Evolutionary conservation across 148 eudicot genomes (phyloP), one percentile per base, ranked within the genome.

Genomic region (Amaranthus palmeri): DNA sequence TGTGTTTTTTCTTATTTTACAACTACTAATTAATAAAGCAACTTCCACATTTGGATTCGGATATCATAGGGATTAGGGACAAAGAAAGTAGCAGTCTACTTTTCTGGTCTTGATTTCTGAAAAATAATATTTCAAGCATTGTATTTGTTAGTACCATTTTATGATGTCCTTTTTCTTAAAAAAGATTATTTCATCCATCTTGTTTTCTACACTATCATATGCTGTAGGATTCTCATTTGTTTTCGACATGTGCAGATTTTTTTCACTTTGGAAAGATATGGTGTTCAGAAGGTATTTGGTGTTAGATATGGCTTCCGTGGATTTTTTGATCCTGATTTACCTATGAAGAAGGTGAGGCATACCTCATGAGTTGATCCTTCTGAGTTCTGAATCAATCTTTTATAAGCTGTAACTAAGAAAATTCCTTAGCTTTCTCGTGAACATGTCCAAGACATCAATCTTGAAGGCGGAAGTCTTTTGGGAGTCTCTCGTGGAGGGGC

Each of bases 401-500:
- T 52, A 5, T 13, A 62, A 44, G 45, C 75, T 49, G 69, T 61
- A 58, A 14, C 65, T 58, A 47, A 55, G 7, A 8, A 58, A 75
- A 75, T 6, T 75, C 36, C 11, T 81, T 80, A 83, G 86, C 86
- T 83, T 75, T 72, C 84, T 40, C 78, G 81, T 41, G 80, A 83
- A 67, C 71, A 78, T 6, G 86, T 83, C 51, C 86, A 77, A 78
- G 84, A 83, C 76, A 81, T 83, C 52, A 83, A 83, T 76, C 84
- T 83, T 72, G 84, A 76, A 75, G 86, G 86, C 70, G 86, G 86
- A 61, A 83, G 84, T 47, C 80, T 83, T 66, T 74, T 83, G 60
- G 86, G 86, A 65, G 84, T 81, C 43, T 83, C 86, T 65, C 86
- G 84, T 75, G 86, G 84, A 81, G 84, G 86, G 75, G 86, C 84